These are phyloP conservation scores for Conticribra guillardii DNA, from an alignment of 108 stramenopile genomes.

Conservation along the genomic window DNA sequence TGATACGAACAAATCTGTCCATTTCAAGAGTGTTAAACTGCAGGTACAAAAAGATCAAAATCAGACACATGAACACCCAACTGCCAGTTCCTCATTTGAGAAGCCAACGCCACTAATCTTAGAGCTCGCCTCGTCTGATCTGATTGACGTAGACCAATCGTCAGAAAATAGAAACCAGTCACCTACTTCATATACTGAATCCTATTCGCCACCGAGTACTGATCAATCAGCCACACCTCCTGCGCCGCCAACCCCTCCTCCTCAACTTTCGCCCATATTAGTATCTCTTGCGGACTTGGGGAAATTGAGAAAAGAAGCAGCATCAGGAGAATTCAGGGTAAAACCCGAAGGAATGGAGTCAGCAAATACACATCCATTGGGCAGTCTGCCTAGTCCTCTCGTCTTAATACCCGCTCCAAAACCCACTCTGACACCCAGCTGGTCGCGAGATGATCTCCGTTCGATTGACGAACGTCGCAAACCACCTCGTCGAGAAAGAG, in stretches of 20 bases:
- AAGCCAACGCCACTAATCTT: background rate
- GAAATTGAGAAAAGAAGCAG: slow-evolving; percentile 36
- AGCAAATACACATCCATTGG: slow-evolving; percentile 3
- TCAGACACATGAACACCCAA: slow-evolving; percentile 1
- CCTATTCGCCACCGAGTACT: slow-evolving; percentile 7
- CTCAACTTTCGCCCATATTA: slow-evolving; percentile 72
- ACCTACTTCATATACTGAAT: background rate
- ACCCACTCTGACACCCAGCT: slow-evolving; percentile 34
- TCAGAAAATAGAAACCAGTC: too few species aligned
- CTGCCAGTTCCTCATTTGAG: slow-evolving; percentile 1
- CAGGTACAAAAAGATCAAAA: background rate
- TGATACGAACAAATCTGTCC: slow-evolving; percentile 17
- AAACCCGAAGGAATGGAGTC: slow-evolving; percentile 1
- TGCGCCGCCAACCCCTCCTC: slow-evolving; percentile 71
- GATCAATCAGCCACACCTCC: slow-evolving; percentile 56
- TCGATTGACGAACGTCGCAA: slow-evolving; percentile 34
- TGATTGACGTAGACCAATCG: too few species aligned
- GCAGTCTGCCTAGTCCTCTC: slow-evolving; percentile 51
- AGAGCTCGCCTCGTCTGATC: too few species aligned
- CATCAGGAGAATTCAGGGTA: slow-evolving; percentile 20
- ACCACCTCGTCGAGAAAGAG: slow-evolving; percentile 22
- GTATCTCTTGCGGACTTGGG: slow-evolving; percentile 75
- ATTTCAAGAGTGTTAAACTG: slow-evolving; percentile 12
- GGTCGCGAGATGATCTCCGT: slow-evolving; percentile 67
- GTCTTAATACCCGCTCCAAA: slow-evolving; percentile 10